phyloP scores from a whole-genome alignment of 2,329 filamentous ascomycete genomes.

The Phoma sp. region DNA sequence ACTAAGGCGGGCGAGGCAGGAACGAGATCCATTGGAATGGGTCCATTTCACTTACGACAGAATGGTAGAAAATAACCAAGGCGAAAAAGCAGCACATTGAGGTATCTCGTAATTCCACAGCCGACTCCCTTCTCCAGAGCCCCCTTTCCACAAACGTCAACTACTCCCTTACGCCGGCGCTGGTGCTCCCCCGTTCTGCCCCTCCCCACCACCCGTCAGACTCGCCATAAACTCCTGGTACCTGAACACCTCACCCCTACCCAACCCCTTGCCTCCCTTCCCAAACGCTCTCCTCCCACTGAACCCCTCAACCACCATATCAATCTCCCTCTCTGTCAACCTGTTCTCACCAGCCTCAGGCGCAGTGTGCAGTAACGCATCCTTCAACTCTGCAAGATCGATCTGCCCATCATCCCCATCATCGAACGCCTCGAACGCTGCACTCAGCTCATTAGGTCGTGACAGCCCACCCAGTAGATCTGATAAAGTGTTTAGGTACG shows the following conservation, averaged over 20 bases:
- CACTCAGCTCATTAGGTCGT: conserved; percentile 77
- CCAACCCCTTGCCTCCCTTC: conserved; percentile 58
- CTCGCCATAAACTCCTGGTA: conserved; percentile 87
- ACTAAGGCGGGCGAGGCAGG: too few relatives aligned
- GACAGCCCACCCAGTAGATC: conserved; percentile 76
- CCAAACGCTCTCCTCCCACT: conserved; percentile 83
- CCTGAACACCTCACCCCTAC: conserved; percentile 83
- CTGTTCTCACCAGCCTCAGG: conserved; percentile 62
- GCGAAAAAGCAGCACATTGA: too few relatives aligned
- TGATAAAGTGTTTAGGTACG: conserved; percentile 84
- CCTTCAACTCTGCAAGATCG: conserved; percentile 79
- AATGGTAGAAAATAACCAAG: too few relatives aligned
- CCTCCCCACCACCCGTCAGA: conserved; percentile 47
- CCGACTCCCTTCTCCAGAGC: too few relatives aligned
- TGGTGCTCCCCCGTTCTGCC: conserved; percentile 28
- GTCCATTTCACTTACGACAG: too few relatives aligned
- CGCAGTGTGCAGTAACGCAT: conserved; percentile 80
- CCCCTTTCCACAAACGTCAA: too few relatives aligned
- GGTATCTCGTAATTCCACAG: background rate
- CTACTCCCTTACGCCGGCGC: too few relatives aligned
- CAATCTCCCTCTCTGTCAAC: conserved; percentile 67
- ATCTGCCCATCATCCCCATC: conserved; percentile 94
- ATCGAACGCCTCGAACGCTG: conserved; percentile 93
- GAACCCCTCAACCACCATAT: conserved; percentile 86
- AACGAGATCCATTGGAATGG: too few relatives aligned